Base-by-base conservation (phyloP, 345 rosid genomes). In the Salix udensis region DNA sequence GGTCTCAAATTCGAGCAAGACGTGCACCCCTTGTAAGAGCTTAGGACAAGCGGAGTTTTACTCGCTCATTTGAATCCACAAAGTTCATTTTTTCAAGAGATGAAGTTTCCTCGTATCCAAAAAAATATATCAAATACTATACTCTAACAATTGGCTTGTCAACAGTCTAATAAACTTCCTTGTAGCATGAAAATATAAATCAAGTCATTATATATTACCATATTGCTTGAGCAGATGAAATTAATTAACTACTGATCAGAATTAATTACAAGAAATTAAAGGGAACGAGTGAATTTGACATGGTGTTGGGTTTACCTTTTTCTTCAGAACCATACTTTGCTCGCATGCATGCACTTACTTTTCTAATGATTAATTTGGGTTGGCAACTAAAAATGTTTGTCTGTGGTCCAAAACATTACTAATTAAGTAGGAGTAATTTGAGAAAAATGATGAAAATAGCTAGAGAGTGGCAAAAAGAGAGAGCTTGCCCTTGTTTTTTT, bases 1-100 rank as follows among this genome's bases (percentile, higher is more conserved):
- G n/a, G 2, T 31, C 0, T 31, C 1, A 31, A 31, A 0, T 31
- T 31, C 0, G 34, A 31, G 34, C 5, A 31, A 0, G 0, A 0
- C 5, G 0, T 31, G 5, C 34, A 31, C 0, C 1, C 5, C 5
- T 31, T 31, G 5, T 31, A 31, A 4, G 5, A 31, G 0, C 3
- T 30, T 30, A 30, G 2, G 3, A 30, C 3, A 30, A 1, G 0
- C 30, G 2, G 5, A 4, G 5, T 31, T 31, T 31, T 31, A 31
- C 34, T 31, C 1, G 34, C 0, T 31, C 0, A 31, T 31, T 0
- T 31, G 34, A 4, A 1, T 31, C 0, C 34, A 31, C 1, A 31
- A 31, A 31, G 0, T 31, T 31, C 0, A 31, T 31, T 31, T 31
- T 31, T 31, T 0, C 34, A 31, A 31, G 4, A 30, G 31, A 4